Evolutionary conservation across 768 basidiomycete genomes (phyloP), one percentile per base, ranked within the genome.

Genomic region (Galerina sulciceps): DNA sequence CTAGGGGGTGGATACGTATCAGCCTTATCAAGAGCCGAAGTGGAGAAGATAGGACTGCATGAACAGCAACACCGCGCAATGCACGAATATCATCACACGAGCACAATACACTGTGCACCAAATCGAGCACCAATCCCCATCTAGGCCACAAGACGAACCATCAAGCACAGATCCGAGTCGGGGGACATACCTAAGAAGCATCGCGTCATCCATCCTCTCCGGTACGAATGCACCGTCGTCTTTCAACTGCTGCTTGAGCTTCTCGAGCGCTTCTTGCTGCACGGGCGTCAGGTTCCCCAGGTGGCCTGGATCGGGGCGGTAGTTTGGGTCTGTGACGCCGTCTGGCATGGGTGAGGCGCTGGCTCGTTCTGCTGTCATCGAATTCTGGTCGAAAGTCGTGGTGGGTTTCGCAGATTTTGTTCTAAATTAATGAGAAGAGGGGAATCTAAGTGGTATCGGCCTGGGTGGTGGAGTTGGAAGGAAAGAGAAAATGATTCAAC

Each of bases 171-270:
- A 26, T 20, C n/a, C n/a, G n/a, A n/a, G n/a, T n/a, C n/a, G 38
- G 46, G 31, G 37, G 26, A 72, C 81, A 20, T 56, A 88, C 87
- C 88, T 80, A 62, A 93, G 76, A 44, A 94, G 78, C 53, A 79
- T 79, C 6, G 88, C 79, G 72, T 93, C 90, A 65, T 87, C 84
- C 85, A 90, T 88, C 55, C 89, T 76, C 65, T 84, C 82, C 26
- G 80, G 74, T 14, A 85, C 86, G 67, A 88, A 90, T 47, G 69
- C 67, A 3, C 82, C 87, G 68, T 87, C 88, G 1, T 79, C 85
- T 66, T 81, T 70, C 62, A 93, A 75, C 67, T 90, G 82, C 66
- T 81, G 77, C 73, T 82, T 85, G 70, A 96, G 80, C 69, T 87
- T 84, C 34, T 88, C 84, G 55, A 94, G 84, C 9, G 86, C 83